Percentiles rank a stretch among this genome's conserved stretches.
phyloP scores from a whole-genome alignment of 2,329 filamentous ascomycete genomes.

The Plectosphaerella cucumerina region DNA sequence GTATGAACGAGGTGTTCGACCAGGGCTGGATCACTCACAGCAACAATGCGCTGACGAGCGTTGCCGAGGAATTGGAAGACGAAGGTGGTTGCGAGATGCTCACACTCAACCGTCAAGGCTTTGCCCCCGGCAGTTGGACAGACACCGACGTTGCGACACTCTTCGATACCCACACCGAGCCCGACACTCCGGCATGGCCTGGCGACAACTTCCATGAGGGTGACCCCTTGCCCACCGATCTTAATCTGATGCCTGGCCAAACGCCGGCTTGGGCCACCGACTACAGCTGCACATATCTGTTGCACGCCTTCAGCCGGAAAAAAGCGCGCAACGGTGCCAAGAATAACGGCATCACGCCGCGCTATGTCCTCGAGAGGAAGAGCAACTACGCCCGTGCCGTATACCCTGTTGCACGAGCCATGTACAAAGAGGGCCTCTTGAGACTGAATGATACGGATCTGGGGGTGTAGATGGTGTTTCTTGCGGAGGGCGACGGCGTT shows the following conservation, averaged over 20 bases:
- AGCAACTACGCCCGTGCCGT: slow-evolving; percentile 18
- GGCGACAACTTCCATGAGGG: not conserved
- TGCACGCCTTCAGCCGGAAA: slow-evolving; percentile 14
- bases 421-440: slow-evolving; percentile 13
- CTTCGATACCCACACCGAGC: slow-evolving; percentile 10
- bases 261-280: slow-evolving; percentile 10
- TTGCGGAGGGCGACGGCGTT: too few relatives aligned
- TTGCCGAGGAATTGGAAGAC: slow-evolving; percentile 1
- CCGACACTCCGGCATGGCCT: not conserved
- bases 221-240: not conserved
- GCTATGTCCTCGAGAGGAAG: slow-evolving; percentile 15
- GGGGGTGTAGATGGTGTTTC: not conserved
- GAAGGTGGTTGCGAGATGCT: slow-evolving; percentile 12
- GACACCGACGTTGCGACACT: slow-evolving; percentile 7
- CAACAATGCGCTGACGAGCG: not conserved
- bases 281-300: slow-evolving; percentile 13
- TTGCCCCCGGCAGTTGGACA: slow-evolving; percentile 16
- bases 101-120: slow-evolving; percentile 15
- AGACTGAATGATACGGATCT: slow-evolving; percentile 8
- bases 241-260: not conserved
- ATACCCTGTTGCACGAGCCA: slow-evolving; percentile 14
- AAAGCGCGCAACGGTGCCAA: not conserved
- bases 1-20: slow-evolving; percentile 1
- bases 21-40: not conserved
- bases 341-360: slow-evolving; percentile 10